Percentiles rank a stretch among this genome's conserved stretches.
These are phyloP conservation scores for Litsea cubeba DNA, from an alignment of 164 flowering plant genomes.

Conservation along the genomic window DNA sequence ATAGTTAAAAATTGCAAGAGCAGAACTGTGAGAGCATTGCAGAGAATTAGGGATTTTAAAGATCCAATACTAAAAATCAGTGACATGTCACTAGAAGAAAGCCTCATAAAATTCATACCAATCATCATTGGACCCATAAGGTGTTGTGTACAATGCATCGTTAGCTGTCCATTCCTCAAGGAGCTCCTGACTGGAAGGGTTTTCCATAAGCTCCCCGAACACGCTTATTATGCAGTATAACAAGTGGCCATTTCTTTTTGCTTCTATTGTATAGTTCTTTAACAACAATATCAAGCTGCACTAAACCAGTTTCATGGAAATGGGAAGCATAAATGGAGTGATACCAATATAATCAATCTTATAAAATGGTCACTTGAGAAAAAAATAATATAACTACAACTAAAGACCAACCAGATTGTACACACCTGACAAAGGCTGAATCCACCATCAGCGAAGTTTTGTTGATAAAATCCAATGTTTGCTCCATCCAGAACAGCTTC, in stretches of 20 bases:
- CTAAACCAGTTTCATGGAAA: slow-evolving; percentile 29
- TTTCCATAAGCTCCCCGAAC: slow-evolving; percentile 39
- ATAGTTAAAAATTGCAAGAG: neutral
- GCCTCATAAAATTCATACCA: slow-evolving; percentile 43
- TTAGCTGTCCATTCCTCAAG: slow-evolving; percentile 65
- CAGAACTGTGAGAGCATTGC: neutral
- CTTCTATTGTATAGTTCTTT: slow-evolving; percentile 48
- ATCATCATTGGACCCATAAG: slow-evolving; percentile 94
- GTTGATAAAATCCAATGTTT: slow-evolving; percentile 78
- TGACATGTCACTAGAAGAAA: neutral
- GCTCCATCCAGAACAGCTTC: slow-evolving; percentile 86
- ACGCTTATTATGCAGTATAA: slow-evolving; percentile 74
- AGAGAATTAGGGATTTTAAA: neutral
- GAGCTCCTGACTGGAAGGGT: slow-evolving; percentile 41
- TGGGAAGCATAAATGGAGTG: neutral
- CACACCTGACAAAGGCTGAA: slow-evolving; percentile 78
- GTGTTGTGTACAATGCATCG: slow-evolving; percentile 62
- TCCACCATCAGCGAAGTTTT: slow-evolving; percentile 80
- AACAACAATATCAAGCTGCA: slow-evolving; percentile 84
- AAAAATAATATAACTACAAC: too few species aligned
- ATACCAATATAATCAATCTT: neutral
- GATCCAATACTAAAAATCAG: neutral
- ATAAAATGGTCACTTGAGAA: too few species aligned
- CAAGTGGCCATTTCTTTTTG: slow-evolving; percentile 66
- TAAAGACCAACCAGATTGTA: slow-evolving; percentile 1